These are phyloP conservation scores for Baeospora myosura DNA, from an alignment of 1,284 basidiomycete species.

Conservation along the genomic window DNA sequence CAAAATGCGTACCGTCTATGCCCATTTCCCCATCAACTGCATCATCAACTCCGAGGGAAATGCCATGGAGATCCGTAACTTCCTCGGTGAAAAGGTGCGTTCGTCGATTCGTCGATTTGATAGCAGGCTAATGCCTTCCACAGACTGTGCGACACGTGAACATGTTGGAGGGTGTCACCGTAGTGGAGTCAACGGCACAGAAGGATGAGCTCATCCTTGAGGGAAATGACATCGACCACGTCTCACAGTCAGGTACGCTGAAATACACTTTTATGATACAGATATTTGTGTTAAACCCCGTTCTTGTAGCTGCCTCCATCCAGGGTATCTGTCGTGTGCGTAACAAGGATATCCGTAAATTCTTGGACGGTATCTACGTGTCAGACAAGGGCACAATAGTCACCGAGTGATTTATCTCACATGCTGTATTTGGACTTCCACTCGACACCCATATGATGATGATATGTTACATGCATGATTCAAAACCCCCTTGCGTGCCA, in stretches of 20 bases:
- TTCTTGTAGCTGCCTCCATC: slow-evolving; percentile 76
- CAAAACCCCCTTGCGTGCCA: slow-evolving; percentile 13
- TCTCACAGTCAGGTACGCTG: slow-evolving; percentile 82
- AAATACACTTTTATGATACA: background rate
- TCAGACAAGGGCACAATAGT: slow-evolving; percentile 72
- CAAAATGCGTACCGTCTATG: slow-evolving; percentile 99
- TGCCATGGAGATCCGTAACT: slow-evolving; percentile 95
- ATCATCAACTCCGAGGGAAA: slow-evolving; percentile 84
- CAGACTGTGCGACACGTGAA: slow-evolving; percentile 87
- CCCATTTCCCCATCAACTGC: slow-evolving; percentile 99
- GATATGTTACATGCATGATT: slow-evolving; percentile 19
- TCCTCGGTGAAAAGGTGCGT: slow-evolving; percentile 88
- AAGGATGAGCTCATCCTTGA: slow-evolving; percentile 94
- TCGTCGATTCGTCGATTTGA: background rate
- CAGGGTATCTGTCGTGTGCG: slow-evolving; percentile 91
- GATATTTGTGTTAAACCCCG: slow-evolving; percentile 2
- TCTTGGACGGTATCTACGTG: slow-evolving; percentile 89
- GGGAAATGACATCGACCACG: slow-evolving; percentile 92
- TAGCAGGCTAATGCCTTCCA: slow-evolving; percentile 1
- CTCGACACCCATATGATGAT: too few relatives aligned
- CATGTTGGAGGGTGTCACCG: slow-evolving; percentile 87
- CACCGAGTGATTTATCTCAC: slow-evolving; percentile 32
- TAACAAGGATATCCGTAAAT: slow-evolving; percentile 98
- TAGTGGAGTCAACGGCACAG: slow-evolving; percentile 88
- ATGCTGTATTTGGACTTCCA: slow-evolving; percentile 16